Base-by-base conservation (phyloP, 2,329 filamentous ascomycete species). In the Stagonosporopsis rhizophila region DNA sequence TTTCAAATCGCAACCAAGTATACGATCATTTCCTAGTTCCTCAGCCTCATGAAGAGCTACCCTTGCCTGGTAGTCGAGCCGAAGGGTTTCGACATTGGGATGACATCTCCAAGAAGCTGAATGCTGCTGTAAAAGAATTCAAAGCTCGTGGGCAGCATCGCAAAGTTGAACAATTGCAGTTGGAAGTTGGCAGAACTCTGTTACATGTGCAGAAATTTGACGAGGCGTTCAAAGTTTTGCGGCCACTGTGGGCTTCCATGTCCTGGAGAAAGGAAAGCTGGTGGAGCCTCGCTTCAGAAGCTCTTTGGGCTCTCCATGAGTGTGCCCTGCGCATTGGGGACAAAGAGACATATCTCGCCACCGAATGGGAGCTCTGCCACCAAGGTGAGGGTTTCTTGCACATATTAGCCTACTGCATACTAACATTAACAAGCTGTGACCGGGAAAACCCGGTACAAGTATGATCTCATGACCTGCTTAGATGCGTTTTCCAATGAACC, bases 1-100 rank as follows among this genome's bases (percentile, higher is more conserved):
- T 85, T 17, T 83, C 81, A 0, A 81, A 76, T 56, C 81, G 85
- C 58, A 80, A 81, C 41, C 74, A 77, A 38, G 75, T 76, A 14
- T 88, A 88, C 62, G 86, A 88, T 60, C 83, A 80, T 4, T 88
- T 87, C 66, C 78, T 88, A 25, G 84, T 82, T 6, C 83, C 83
- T 1, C 82, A 86, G 52, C 82, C 86, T 8, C 82, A 86, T 52
- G 65, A 82, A 42, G 86, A 88, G 69, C 77, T 76, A 30, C 78
- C 82, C 12, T 57, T 80, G 17, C 63, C 78, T 51, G 79, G 77
- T 19, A 67, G 69, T 6, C 65, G 69, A 32, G 70, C 64, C 25
- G 40, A 41, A 27, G 80, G 80, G 1, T 80, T 82, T 59, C 78
- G 85, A 62, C 82, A 88, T 67, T 79, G 79, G 40, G 67, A 73